Evolutionary conservation across 2,329 filamentous ascomycete species (phyloP).

Genomic region (Pestalotiopsis sp.): DNA sequence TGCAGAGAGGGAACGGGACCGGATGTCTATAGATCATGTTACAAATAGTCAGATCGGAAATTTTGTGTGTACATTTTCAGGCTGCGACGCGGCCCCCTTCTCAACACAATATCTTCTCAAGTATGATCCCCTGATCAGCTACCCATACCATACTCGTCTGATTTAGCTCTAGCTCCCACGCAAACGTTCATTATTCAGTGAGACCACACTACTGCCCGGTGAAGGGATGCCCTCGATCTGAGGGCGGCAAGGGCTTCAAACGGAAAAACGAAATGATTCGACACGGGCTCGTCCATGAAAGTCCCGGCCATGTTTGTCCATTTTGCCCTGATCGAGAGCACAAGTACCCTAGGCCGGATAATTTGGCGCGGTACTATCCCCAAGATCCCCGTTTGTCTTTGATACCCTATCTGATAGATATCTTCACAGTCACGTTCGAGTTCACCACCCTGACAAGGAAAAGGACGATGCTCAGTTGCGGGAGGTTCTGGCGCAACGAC

Average conservation of each 20-base stretch:
- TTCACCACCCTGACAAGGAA: not conserved
- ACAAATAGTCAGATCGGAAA: constrained; percentile 52
- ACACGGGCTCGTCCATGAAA: constrained; percentile 86
- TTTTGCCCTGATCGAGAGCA: constrained; percentile 94
- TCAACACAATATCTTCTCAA: constrained; percentile 78
- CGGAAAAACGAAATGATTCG: constrained; percentile 75
- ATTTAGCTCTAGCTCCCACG: constrained; percentile 56
- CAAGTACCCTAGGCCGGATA: constrained; percentile 92
- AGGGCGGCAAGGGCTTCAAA: constrained; percentile 70
- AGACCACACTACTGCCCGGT: constrained; percentile 69
- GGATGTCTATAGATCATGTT: constrained; percentile 50
- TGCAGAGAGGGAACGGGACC: not conserved
- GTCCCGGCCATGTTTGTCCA: constrained; percentile 92
- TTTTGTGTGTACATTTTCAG: constrained; percentile 61
- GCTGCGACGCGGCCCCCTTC: constrained; percentile 73
- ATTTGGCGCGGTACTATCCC: constrained; percentile 89
- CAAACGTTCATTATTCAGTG: constrained; percentile 68
- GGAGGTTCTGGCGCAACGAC: not conserved
- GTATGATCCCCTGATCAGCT: not conserved
- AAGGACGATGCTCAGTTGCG: not conserved
- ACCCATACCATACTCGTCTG: not conserved
- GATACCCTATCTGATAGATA: not conserved
- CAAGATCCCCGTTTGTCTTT: rapidly evolving
- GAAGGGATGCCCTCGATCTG: constrained; percentile 61
- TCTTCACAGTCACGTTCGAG: not conserved